Base-by-base conservation (phyloP, 2,329 filamentous ascomycete species). In the Colletotrichum sansevieriae region DNA sequence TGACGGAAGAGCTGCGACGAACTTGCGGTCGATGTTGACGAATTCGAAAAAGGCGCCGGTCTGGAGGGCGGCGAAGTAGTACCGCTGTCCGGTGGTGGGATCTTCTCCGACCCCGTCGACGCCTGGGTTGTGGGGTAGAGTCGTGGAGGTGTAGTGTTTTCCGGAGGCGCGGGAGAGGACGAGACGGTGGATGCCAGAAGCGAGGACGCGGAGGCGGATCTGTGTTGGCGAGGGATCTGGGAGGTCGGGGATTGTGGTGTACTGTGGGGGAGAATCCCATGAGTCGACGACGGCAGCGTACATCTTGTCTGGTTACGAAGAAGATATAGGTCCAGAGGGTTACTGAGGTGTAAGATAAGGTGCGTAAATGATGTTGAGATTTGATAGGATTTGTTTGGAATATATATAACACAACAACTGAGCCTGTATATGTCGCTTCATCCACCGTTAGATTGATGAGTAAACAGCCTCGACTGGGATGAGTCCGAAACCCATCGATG, bases 81-180 rank as follows among this genome's bases (percentile, higher is more conserved):
- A 84, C 0, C 79, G 74, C 72, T 82, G 75, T 44, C 84, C 83
- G 0, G 83, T 83, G 1, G 79, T 73, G 7, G 81, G 78, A 60
- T 83, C 77, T 8, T 76, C 73, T 47, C 84, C 87, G 1, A 87
- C 83, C 65, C 85, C 87, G 72, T 89, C 87, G 12, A 83, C 77
- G 11, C 87, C 87, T 0, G 84, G 83, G 1, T 80, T 76, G 72
- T 88, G 85, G 1, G 87, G 88, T 0, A 86, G 81, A 0, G 74
- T 73, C 6, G 78, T 78, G 2, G 83, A 79, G 20, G 82, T 82
- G 78, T 88, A 89, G 76, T 89, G 87, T n/a, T 75, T 79, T 1
- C 87, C 87, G 1, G 81, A 71, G 18, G 87, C 87, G 35, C 86
- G 83, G 46, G 79, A 79, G 56, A 84, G 83, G 49, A 89, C 87